Conservation (phyloP, 768 basidiomycete genomes). For the Dacryopinax spathularia region DNA sequence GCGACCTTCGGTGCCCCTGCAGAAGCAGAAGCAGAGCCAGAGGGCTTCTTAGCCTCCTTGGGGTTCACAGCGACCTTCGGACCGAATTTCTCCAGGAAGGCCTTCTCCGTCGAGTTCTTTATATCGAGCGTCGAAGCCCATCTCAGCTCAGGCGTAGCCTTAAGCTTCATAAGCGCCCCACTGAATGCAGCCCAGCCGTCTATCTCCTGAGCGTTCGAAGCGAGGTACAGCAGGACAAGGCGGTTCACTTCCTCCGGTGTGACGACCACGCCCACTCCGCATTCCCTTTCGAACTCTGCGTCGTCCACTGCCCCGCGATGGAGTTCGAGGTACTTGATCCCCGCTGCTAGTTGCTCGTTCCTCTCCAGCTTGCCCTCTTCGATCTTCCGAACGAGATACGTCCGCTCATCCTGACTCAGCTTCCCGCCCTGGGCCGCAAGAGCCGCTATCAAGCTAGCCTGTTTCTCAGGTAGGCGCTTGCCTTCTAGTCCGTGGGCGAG, state of each 20-base stretch:
- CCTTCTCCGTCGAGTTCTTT: slow-evolving; percentile 63
- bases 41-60: slow-evolving; percentile 10
- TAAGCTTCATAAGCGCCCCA: slow-evolving; percentile 47
- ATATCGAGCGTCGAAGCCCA: slow-evolving; percentile 79
- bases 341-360: slow-evolving; percentile 79
- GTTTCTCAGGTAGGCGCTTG: slow-evolving; percentile 58
- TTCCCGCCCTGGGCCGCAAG: slow-evolving; percentile 50
- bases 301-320: slow-evolving; percentile 49
- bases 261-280: slow-evolving; percentile 81
- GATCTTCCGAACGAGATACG: slow-evolving; percentile 53
- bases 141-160: slow-evolving; percentile 45
- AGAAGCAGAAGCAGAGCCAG: not conserved
- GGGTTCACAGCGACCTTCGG: slow-evolving; percentile 47
- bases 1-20: slow-evolving; percentile 13
- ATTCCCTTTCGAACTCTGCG: slow-evolving; percentile 55
- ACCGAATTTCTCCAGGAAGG: slow-evolving; percentile 56
- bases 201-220: slow-evolving; percentile 30
- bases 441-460: slow-evolving; percentile 52
- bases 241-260: slow-evolving; percentile 46
- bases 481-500: slow-evolving; percentile 36
- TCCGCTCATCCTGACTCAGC: slow-evolving; percentile 41
- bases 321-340: slow-evolving; percentile 56
- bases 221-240: slow-evolving; percentile 44
- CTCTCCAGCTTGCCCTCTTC: slow-evolving; percentile 58
- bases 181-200: slow-evolving; percentile 68